phyloP scores from a whole-genome alignment of 2,329 filamentous ascomycete genomes.

The Aspergillus terreus region DNA sequence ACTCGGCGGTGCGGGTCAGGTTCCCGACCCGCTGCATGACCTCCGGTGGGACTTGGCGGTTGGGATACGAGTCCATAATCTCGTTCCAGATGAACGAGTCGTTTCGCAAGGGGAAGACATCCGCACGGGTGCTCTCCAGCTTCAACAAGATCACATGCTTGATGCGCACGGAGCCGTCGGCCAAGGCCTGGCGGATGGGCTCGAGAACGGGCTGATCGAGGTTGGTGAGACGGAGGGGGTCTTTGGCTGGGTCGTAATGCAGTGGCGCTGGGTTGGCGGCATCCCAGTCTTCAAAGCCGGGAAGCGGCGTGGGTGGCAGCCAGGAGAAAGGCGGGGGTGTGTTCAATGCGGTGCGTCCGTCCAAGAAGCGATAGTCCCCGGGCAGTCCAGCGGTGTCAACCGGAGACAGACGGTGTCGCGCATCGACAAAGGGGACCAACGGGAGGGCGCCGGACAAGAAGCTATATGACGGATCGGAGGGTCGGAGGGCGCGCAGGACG shows the following conservation, averaged over 20 bases:
- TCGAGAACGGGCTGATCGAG: conserved; percentile 26
- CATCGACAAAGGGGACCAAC: conserved; percentile 18
- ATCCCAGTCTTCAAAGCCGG: conserved; percentile 27
- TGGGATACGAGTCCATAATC: conserved; percentile 36
- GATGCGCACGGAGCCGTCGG: conserved; percentile 30
- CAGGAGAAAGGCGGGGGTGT: conserved; percentile 20
- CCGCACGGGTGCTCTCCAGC: conserved; percentile 46
- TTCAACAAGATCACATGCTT: conserved; percentile 45
- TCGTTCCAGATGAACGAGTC: conserved; percentile 33
- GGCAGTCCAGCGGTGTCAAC: conserved; percentile 18
- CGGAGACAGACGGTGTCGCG: conserved; percentile 15
- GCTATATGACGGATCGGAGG: conserved; percentile 22
- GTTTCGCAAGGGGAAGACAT: conserved; percentile 44
- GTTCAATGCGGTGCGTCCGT: conserved; percentile 15
- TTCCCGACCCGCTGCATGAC: conserved; percentile 23
- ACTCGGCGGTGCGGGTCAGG: conserved; percentile 27
- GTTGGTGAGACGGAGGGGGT: conserved; percentile 44
- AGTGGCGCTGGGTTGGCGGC: conserved; percentile 5
- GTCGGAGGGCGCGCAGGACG: conserved; percentile 25
- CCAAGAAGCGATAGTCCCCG: conserved; percentile 18
- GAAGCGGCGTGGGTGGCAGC: conserved; percentile 19
- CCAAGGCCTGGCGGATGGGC: conserved; percentile 24
- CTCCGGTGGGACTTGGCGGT: conserved; percentile 32
- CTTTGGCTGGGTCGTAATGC: conserved; percentile 34
- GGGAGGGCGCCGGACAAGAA: conserved; percentile 25